Base-by-base conservation (phyloP, 2,329 filamentous ascomycete genomes). In the Tolypocladium capitatum region DNA sequence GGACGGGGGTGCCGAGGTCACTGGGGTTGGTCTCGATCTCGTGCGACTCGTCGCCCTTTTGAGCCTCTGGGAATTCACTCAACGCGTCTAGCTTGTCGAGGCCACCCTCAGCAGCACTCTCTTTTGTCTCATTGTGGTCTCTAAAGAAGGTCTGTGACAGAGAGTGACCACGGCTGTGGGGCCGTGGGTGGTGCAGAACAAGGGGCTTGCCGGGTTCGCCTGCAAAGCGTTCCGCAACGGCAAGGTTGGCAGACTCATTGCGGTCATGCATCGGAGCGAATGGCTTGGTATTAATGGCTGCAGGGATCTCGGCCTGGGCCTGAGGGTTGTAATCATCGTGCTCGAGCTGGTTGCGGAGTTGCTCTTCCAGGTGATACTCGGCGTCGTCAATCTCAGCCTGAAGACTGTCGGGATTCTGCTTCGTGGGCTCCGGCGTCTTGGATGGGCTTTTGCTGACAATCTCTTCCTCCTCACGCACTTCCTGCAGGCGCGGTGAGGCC, bases 361-460 rank as follows among this genome's bases (percentile, higher is more conserved):
- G 81, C 60, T 89, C 81, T 60, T 90, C 86, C 51, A 92, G 66
- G 56, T 91, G 86, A 59, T 92, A 91, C 57, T 94, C 86, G 5
- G 86, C 83, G 58, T 90, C 85, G 45, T 92, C 84, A 48, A 94
- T 83, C 55, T 92, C 88, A 52, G 83, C 83, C 61, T 95, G 88
- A 24, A 94, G 73, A 55, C 89, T 89, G 56, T 90, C 84, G 43
- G 68, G 64, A 46, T 73, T 67, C 42, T 68, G 68, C 43, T 65
- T 64, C 11, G 56, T 48, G 10, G 73, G 68, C 55, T 81, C 74
- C 0, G 76, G 72, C 0, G 73, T 76, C 57, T 74, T 76, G 1
- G 73, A 76, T 10, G 70, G 71, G 48, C 69, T 76, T 63, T 77
- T 74, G 55, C 59, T 66, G 27, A 50, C 52, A 1, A 65, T 62